phyloP scores from a whole-genome alignment of 176 grass and related monocot genomes.

The Neostapfia colusana region DNA sequence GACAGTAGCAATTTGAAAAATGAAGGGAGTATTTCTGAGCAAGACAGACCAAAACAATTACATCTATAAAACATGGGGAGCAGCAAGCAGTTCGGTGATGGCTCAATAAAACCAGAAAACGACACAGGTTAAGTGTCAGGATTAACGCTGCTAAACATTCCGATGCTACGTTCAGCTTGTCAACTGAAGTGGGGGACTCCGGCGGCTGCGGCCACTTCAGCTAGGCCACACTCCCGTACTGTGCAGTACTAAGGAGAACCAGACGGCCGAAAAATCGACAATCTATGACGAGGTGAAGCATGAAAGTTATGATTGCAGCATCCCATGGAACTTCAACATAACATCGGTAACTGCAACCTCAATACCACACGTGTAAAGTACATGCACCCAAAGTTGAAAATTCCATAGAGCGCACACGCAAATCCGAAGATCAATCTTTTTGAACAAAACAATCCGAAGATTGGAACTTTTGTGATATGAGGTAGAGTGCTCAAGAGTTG shows the following conservation, averaged over 20 bases:
- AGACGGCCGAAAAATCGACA: neutral
- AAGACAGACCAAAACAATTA: too few relatives aligned
- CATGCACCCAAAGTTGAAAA: too few relatives aligned
- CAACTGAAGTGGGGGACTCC: conserved; percentile 42
- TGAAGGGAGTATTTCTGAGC: neutral
- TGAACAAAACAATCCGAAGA: too few relatives aligned
- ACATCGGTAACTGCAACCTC: too few relatives aligned
- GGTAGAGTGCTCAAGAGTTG: conserved; percentile 79
- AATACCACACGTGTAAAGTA: too few relatives aligned
- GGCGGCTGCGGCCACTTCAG: conserved; percentile 42
- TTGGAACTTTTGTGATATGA: conserved; percentile 67
- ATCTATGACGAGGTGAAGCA: neutral
- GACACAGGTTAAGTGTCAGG: neutral
- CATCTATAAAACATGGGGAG: too few relatives aligned
- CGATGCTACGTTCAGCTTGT: conserved; percentile 12
- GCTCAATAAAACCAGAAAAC: neutral
- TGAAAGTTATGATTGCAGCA: neutral
- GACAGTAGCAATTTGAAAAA: too few relatives aligned
- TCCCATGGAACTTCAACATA: too few relatives aligned
- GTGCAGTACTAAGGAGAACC: conserved; percentile 11
- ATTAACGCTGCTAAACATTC: too few relatives aligned
- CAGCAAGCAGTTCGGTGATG: neutral
- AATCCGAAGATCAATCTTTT: conserved; percentile 58
- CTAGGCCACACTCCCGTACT: conserved; percentile 63
- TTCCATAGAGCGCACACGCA: conserved; percentile 54